Percentiles rank a stretch among this genome's conserved stretches.
Conservation (phyloP, 495 filamentous ascomycete species). For the Talaromyces trachyspermus region DNA sequence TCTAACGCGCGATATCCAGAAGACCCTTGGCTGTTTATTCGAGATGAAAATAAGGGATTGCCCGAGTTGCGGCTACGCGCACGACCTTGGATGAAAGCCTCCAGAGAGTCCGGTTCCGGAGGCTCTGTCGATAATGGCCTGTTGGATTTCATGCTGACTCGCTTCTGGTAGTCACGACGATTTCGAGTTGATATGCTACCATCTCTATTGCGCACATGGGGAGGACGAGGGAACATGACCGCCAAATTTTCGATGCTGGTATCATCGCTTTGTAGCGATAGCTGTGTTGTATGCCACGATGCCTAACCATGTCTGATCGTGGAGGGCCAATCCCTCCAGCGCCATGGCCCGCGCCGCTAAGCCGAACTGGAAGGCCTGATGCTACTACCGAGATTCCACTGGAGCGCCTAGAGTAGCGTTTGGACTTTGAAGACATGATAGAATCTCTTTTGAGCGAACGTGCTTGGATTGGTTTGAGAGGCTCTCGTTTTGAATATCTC, state of each 20-base stretch:
- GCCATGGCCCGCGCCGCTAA: conserved; percentile 42
- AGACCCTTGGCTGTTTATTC: conserved; percentile 27
- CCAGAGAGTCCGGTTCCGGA: conserved; percentile 37
- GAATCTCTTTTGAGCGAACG: conserved; percentile 35
- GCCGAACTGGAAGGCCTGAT: conserved; percentile 30
- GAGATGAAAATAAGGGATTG: conserved; percentile 37
- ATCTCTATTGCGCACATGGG: conserved; percentile 20
- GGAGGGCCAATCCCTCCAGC: conserved; percentile 42
- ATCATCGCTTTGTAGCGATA: conserved; percentile 33
- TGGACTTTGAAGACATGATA: conserved; percentile 32
- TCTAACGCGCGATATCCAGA: conserved; percentile 32
- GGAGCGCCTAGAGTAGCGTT: conserved; percentile 35
- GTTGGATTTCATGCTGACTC: conserved; percentile 21
- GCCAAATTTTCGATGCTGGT: conserved; percentile 29
- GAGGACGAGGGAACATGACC: conserved; percentile 34
- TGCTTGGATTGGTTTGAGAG: conserved; percentile 33
- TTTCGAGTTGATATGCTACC: conserved; percentile 15
- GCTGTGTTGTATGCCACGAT: conserved; percentile 41
- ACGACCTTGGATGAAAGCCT: conserved; percentile 39
- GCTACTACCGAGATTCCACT: conserved; percentile 37
- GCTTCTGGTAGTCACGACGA: conserved; percentile 23
- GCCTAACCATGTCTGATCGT: conserved; percentile 35
- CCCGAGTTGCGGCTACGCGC: conserved; percentile 37
- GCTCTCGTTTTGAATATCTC: conserved; percentile 22
- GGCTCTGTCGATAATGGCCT: conserved; percentile 26